These are phyloP conservation scores for Zea mays DNA, from an alignment of 176 grass and related monocot species.

Conservation along the genomic window DNA sequence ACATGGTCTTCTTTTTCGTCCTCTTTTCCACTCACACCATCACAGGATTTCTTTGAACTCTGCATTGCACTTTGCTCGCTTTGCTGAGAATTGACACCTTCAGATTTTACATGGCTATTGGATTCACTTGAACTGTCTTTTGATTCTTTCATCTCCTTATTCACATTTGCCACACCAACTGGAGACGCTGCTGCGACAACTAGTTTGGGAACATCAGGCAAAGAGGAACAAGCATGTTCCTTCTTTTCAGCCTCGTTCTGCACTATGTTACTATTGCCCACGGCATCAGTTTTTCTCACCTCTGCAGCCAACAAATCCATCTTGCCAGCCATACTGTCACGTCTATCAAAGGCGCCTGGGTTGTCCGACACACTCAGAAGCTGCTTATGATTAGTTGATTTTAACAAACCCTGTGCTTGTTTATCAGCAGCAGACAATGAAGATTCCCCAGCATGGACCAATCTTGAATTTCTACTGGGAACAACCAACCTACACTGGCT, in stretches of 20 bases:
- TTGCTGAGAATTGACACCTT: constrained; percentile 10
- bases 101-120: constrained; percentile 32
- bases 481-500: constrained; percentile 11
- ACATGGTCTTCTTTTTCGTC: constrained; percentile 39
- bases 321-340: constrained; percentile 25
- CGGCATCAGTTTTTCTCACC: constrained; percentile 3
- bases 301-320: constrained; percentile 25
- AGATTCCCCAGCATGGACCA: constrained; percentile 28
- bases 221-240: constrained; percentile 22
- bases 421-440: constrained; percentile 29
- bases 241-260: constrained; percentile 41
- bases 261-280: constrained; percentile 30
- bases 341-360: constrained; percentile 35
- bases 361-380: not conserved
- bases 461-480: constrained; percentile 29
- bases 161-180: constrained; percentile 30
- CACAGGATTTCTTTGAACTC: constrained; percentile 39
- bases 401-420: constrained; percentile 33
- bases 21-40: constrained; percentile 36
- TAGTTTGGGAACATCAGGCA: constrained; percentile 31
- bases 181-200: constrained; percentile 21
- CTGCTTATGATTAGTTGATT: constrained; percentile 39
- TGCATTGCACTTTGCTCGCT: constrained; percentile 35
- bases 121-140: constrained; percentile 53
- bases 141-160: constrained; percentile 39